Base-by-base conservation (phyloP, 495 filamentous ascomycete genomes). In the Daldinia loculata region DNA sequence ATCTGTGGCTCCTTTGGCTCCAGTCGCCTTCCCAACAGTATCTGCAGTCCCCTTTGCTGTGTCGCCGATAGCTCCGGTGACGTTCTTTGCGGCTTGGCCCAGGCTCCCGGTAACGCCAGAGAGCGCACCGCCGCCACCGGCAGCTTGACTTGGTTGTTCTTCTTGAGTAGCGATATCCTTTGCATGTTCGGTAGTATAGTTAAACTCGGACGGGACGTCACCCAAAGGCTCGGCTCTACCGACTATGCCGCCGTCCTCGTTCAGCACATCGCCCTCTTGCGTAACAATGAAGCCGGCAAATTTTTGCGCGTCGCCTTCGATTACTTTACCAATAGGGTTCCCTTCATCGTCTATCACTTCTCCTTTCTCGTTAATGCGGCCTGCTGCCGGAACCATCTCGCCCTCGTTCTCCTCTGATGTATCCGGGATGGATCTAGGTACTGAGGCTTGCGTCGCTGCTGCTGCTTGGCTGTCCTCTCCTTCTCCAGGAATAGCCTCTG, bases 191-290 rank as follows among this genome's bases (percentile, higher is more conserved):
- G 61, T 76, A 0, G 74, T 78, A 8, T 78, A 78, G 43, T 76
- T 78, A 24, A 70, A 38, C 9, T 74, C 66, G 1, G 70, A 72
- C 9, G 56, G 63, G 11, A 67, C 61, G 12, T 73, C 71, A 1
- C 72, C 71, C 2, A 88, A 72, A 0, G 87, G 83, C 75, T 87
- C 80, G 43, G 87, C 87, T 41, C 85, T 86, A 27, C 88, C 89
- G 39, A 89, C 85, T 17, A 87, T 77, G 7, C 87, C 84, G 32
- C 89, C 89, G 55, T 85, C 82, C 64, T 84, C 86, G 68, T 90
- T 84, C 76, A 88, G 84, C 75, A 90, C 88, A 57, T 90, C 87
- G 14, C 89, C 89, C 74, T 90, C 83, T 34, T 84, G 85, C 7
- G 90, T 88, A 34, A 88, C 83, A 29, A 81, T 78, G 60, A 83